phyloP scores from a whole-genome alignment of 805 yeast species.

The Suhomyces kilbournensis region DNA sequence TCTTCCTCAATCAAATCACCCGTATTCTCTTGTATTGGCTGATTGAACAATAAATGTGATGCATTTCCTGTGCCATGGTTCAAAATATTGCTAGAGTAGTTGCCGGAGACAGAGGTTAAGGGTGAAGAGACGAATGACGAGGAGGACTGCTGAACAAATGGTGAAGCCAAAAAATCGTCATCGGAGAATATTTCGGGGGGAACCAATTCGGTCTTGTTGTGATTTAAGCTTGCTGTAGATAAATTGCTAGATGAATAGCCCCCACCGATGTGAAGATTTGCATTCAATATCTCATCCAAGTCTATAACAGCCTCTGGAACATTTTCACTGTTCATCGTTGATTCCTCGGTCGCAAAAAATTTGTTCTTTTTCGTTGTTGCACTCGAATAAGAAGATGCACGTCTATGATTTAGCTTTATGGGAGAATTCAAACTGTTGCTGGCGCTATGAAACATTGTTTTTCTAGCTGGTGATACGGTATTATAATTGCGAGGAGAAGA shows the following conservation, averaged over 20 bases:
- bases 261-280: constrained; percentile 27
- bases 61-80: constrained; percentile 8
- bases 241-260: constrained; percentile 5
- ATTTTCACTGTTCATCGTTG: constrained; percentile 23
- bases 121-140: constrained; percentile 18
- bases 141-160: constrained; percentile 21
- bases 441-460: constrained; percentile 10
- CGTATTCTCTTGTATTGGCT: constrained; percentile 28
- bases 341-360: constrained; percentile 31
- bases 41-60: constrained; percentile 21
- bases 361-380: constrained; percentile 18
- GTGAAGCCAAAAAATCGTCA: constrained; percentile 31
- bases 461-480: constrained; percentile 5
- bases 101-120: constrained; percentile 2
- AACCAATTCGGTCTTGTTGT: constrained; percentile 16
- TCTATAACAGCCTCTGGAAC: constrained; percentile 41
- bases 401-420: constrained; percentile 24
- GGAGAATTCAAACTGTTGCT: constrained; percentile 32
- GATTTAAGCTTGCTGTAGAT: neutral
- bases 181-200: constrained; percentile 18
- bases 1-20: constrained; percentile 20
- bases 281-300: constrained; percentile 36
- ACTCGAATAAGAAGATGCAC: constrained; percentile 13
- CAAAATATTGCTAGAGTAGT: constrained; percentile 2
- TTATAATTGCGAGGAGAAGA: constrained; percentile 3